These are phyloP conservation scores for Citrullus amarus DNA, from an alignment of 306 rosid genomes.

Conservation along the genomic window DNA sequence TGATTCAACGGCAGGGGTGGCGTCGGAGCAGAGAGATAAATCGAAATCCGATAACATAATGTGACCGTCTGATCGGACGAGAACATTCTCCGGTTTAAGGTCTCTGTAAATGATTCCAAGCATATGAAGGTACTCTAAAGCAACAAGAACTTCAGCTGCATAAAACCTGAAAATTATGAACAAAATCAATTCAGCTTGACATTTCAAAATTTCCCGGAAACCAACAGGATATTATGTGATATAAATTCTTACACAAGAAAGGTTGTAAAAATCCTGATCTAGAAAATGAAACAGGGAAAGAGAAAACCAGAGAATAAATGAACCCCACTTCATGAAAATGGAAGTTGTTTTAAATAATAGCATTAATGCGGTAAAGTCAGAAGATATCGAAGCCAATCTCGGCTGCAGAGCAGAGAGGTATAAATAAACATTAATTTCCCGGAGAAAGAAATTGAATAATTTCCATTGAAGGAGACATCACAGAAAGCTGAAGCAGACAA, in stretches of 20 bases:
- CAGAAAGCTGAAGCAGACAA: slow-evolving; percentile 21
- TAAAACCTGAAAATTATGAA: slow-evolving; percentile 49
- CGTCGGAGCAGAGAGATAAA: slow-evolving; percentile 65
- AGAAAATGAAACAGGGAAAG: slow-evolving; percentile 1
- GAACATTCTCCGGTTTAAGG: slow-evolving; percentile 88
- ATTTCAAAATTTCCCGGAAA: neutral
- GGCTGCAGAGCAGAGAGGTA: neutral
- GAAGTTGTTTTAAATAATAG: neutral
- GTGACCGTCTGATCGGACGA: slow-evolving; percentile 97
- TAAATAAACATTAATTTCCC: neutral
- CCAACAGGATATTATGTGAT: neutral
- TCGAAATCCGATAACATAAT: slow-evolving; percentile 97
- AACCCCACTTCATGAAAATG: slow-evolving; percentile 1
- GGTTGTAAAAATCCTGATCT: slow-evolving; percentile 10
- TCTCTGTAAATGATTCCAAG: slow-evolving; percentile 93
- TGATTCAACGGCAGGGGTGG: slow-evolving; percentile 84
- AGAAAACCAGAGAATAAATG: neutral
- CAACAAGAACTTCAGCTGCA: slow-evolving; percentile 89
- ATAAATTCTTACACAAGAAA: slow-evolving; percentile 2
- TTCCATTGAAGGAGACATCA: slow-evolving; percentile 15
- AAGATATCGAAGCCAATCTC: slow-evolving; percentile 13
- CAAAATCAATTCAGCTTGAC: neutral
- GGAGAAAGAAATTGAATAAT: neutral
- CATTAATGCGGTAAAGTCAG: slow-evolving; percentile 20
- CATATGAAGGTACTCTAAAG: slow-evolving; percentile 96